These are phyloP conservation scores for Syzygium oleosum DNA, from an alignment of 345 rosid species.

Conservation along the genomic window DNA sequence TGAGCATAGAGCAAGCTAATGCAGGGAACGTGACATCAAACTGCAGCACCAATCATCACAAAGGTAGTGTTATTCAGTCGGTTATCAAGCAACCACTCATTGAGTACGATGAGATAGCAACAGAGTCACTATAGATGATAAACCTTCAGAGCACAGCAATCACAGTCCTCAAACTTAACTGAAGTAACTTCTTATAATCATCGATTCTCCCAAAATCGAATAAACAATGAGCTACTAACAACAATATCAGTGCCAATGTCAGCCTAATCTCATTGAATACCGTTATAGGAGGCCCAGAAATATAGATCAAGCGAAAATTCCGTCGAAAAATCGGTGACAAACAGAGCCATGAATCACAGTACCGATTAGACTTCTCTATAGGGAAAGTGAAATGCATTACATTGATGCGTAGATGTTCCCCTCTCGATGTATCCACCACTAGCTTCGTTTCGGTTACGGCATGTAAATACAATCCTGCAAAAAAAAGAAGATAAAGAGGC, in stretches of 20 bases:
- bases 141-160: neutral
- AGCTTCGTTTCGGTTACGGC: slow-evolving; percentile 87
- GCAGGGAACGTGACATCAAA: slow-evolving; percentile 91
- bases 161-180: neutral
- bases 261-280: neutral
- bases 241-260: neutral
- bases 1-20: slow-evolving; percentile 84
- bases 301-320: neutral
- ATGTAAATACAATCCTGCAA: slow-evolving; percentile 71
- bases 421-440: slow-evolving; percentile 92
- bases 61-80: neutral
- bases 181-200: neutral
- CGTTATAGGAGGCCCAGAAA: neutral
- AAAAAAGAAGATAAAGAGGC: slow-evolving; percentile 2
- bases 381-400: slow-evolving; percentile 30
- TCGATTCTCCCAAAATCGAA: neutral
- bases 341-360: neutral
- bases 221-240: neutral
- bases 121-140: neutral
- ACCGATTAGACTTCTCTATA: neutral
- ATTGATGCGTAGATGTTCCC: slow-evolving; percentile 80
- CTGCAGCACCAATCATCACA: slow-evolving; percentile 26
- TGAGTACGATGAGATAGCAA: neutral
- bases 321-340: neutral
- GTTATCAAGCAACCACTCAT: neutral